Evolutionary conservation across 2,329 filamentous ascomycete species (phyloP).

Genomic region (Monosporascus sp.): DNA sequence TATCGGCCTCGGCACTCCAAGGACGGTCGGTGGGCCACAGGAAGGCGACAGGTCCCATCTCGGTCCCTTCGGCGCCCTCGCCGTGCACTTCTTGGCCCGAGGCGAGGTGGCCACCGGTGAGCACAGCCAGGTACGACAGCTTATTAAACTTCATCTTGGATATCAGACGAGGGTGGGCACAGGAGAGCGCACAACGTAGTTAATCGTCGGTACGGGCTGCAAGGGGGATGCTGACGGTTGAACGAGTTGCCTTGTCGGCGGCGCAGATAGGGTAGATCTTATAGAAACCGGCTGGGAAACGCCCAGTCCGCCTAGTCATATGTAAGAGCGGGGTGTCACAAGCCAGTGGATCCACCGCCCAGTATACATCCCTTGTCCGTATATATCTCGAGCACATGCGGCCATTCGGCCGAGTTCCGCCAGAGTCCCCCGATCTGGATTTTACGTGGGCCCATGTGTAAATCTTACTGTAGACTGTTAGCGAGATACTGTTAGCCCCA

Average conservation of each 20-base stretch:
- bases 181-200: too few relatives aligned
- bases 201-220: too few relatives aligned
- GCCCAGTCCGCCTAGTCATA: not conserved
- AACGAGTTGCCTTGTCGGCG: too few relatives aligned
- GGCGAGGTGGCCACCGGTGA: constrained; percentile 10
- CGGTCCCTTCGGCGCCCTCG: constrained; percentile 21
- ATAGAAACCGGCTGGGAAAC: not conserved
- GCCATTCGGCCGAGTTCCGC: too few relatives aligned
- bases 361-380: not conserved
- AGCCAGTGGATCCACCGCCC: not conserved
- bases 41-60: constrained; percentile 50
- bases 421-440: too few relatives aligned
- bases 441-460: too few relatives aligned
- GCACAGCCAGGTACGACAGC: constrained; percentile 8
- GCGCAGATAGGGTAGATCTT: not conserved
- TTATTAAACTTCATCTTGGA: constrained; percentile 14
- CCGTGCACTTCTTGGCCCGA: constrained; percentile 17
- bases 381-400: too few relatives aligned
- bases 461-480: too few relatives aligned
- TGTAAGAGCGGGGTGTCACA: not conserved
- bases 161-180: too few relatives aligned
- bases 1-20: constrained; percentile 45
- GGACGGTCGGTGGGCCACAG: constrained; percentile 47
- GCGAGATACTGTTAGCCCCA: too few relatives aligned
- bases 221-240: too few relatives aligned